Evolutionary conservation across 441 rosid genomes (phyloP).

Genomic region (Metrosideros polymorpha): DNA sequence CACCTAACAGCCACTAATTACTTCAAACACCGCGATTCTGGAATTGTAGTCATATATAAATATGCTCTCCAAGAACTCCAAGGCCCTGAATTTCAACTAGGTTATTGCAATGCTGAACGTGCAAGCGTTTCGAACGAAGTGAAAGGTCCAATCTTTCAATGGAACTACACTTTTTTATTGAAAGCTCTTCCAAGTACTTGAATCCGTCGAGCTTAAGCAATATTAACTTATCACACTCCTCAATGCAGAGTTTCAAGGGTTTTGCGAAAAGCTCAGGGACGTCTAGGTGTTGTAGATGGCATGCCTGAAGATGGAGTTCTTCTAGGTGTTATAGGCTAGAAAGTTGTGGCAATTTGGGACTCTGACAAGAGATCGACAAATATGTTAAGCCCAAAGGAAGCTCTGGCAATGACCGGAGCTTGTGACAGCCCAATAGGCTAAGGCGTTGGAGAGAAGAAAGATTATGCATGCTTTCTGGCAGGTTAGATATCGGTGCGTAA

Average conservation of each 20-base stretch:
- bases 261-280: not conserved
- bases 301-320: not conserved
- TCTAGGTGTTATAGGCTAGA: not conserved
- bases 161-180: too few species aligned
- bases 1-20: too few species aligned
- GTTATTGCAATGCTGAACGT: too few species aligned
- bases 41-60: too few species aligned
- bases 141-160: too few species aligned
- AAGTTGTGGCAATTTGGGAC: not conserved
- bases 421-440: accelerated
- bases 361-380: not conserved
- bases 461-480: accelerated
- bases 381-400: accelerated
- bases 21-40: too few species aligned
- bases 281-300: not conserved
- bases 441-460: not conserved
- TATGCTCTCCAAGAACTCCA: too few species aligned
- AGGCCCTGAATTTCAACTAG: too few species aligned
- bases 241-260: not conserved
- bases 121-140: too few species aligned
- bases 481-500: accelerated
- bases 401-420: accelerated
- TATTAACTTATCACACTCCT: not conserved
- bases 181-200: not conserved
- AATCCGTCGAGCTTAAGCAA: not conserved